Evolutionary conservation across 2,329 filamentous ascomycete genomes (phyloP).

Genomic region (Penicillium psychrosexuale): DNA sequence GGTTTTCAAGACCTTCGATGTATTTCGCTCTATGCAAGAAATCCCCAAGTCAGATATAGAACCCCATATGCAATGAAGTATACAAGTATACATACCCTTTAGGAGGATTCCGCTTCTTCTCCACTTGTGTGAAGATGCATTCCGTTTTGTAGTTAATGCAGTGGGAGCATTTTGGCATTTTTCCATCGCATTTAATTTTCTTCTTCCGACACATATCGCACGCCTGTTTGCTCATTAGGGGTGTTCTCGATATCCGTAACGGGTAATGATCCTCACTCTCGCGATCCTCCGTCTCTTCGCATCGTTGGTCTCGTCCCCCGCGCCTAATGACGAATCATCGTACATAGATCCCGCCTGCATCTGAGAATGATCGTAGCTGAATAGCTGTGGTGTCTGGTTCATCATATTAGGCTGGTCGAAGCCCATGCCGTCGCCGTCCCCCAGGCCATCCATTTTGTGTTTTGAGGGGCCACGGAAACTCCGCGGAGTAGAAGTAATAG

Average conservation of each 20-base stretch:
- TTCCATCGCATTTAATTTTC: conserved; percentile 95
- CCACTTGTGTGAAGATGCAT: conserved; percentile 94
- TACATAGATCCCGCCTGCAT: conserved; percentile 45
- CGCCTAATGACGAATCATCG: conserved; percentile 44
- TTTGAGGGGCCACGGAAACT: conserved; percentile 11
- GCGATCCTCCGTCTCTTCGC: conserved; percentile 87
- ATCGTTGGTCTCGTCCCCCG: conserved; percentile 63
- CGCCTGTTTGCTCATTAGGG: conserved; percentile 53
- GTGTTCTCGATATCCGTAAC: neutral
- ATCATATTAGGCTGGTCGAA: conserved; percentile 55
- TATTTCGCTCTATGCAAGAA: conserved; percentile 71
- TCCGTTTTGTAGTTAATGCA: conserved; percentile 98
- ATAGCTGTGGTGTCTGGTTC: conserved; percentile 65
- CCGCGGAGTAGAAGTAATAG: conserved; percentile 20
- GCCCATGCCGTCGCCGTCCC: conserved; percentile 40
- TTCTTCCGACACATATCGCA: conserved; percentile 96
- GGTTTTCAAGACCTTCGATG: conserved; percentile 93
- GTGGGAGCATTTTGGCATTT: conserved; percentile 89
- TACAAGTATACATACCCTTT: conserved; percentile 70
- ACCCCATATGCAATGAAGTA: neutral
- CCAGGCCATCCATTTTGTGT: conserved; percentile 35
- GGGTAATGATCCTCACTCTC: conserved; percentile 60
- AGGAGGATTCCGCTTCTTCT: conserved; percentile 96
- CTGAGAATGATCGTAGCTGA: conserved; percentile 63
- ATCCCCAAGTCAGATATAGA: conserved; percentile 38